Evolutionary conservation across 495 filamentous ascomycete genomes (phyloP).

Genomic region (Trichoderma erinaceum): DNA sequence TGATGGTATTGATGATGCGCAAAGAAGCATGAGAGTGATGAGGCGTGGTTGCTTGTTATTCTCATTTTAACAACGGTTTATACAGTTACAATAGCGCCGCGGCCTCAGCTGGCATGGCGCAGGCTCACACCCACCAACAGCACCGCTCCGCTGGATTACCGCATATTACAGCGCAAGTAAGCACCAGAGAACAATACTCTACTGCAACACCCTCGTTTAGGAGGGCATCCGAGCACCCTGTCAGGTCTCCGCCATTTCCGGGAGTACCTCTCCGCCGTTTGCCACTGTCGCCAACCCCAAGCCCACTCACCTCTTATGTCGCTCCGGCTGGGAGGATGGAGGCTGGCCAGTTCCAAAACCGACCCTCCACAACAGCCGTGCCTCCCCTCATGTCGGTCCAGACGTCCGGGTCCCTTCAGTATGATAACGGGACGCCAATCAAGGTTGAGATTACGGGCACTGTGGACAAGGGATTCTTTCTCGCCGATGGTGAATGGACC

Average conservation of each 20-base stretch:
- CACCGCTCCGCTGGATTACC: conserved; percentile 32
- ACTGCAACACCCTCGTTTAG: conserved; percentile 41
- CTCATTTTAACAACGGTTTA: neutral
- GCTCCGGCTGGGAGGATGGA: conserved; percentile 43
- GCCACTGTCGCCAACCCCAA: conserved; percentile 46
- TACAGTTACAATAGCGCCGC: conserved; percentile 39
- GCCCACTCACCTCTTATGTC: conserved; percentile 34
- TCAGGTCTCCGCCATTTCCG: conserved; percentile 43
- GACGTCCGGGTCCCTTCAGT: conserved; percentile 51
- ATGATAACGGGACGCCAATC: conserved; percentile 53
- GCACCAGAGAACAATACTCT: conserved; percentile 45
- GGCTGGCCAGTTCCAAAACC: conserved; percentile 32
- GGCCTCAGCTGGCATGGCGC: conserved; percentile 49
- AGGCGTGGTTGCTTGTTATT: neutral
- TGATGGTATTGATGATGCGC: neutral
- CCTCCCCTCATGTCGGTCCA: conserved; percentile 57
- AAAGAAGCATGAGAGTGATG: neutral
- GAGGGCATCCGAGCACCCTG: conserved; percentile 42
- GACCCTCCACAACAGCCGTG: conserved; percentile 31
- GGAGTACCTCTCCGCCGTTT: conserved; percentile 38
- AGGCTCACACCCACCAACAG: conserved; percentile 44
- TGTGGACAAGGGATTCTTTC: conserved; percentile 91
- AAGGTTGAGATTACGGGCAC: conserved; percentile 74
- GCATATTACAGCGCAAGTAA: conserved; percentile 28
- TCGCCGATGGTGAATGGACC: conserved; percentile 82